These are phyloP conservation scores for Pichia pseudocactophila DNA, from an alignment of 805 yeast species.

Conservation along the genomic window DNA sequence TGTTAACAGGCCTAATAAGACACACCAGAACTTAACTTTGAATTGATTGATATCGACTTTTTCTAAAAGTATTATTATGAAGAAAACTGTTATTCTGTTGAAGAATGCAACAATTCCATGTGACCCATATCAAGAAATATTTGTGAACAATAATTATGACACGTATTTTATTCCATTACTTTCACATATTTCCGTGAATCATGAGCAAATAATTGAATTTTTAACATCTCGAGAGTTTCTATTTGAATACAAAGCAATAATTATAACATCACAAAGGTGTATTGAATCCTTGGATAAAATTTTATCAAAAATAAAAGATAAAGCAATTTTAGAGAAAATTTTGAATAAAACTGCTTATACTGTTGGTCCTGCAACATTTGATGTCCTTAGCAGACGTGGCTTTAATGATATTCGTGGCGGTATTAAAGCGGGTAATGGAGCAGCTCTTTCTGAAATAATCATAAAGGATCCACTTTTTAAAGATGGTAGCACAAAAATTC, in stretches of 20 bases:
- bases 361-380: slow-evolving; percentile 84
- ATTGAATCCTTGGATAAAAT: slow-evolving; percentile 63
- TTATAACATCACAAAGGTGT: slow-evolving; percentile 86
- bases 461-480: slow-evolving; percentile 26
- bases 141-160: slow-evolving; percentile 28
- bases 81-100: slow-evolving; percentile 38
- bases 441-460: slow-evolving; percentile 56
- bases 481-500: slow-evolving; percentile 27
- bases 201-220: slow-evolving; percentile 34
- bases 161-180: slow-evolving; percentile 67
- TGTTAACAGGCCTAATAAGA: no score
- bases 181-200: slow-evolving; percentile 50
- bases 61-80: no score
- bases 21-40: no score
- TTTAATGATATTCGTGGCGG: slow-evolving; percentile 69
- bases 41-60: no score
- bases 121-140: slow-evolving; percentile 53
- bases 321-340: slow-evolving; percentile 9
- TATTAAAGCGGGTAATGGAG: slow-evolving; percentile 71
- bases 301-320: slow-evolving; percentile 23
- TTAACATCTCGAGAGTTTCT: slow-evolving; percentile 38
- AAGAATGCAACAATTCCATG: slow-evolving; percentile 64
- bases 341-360: slow-evolving; percentile 59
- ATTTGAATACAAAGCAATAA: slow-evolving; percentile 38
- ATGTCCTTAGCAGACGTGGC: slow-evolving; percentile 50